Evolutionary conservation across 345 rosid species (phyloP).

Genomic region (Cardamine resedifolia): DNA sequence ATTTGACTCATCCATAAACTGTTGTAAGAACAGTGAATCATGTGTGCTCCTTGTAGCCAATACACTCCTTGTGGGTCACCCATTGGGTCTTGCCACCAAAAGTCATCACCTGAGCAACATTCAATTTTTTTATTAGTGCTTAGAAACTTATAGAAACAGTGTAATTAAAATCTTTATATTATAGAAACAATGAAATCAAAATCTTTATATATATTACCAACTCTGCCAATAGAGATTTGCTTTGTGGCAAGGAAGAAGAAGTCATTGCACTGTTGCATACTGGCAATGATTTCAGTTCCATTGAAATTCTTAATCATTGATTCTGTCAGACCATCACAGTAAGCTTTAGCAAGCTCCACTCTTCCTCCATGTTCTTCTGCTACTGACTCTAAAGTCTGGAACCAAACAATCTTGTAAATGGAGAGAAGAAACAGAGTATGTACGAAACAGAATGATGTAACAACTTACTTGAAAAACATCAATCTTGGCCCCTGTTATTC

Average conservation of each 20-base stretch:
- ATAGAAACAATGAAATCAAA: neutral
- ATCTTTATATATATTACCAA: constrained; percentile 44
- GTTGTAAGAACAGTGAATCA: constrained; percentile 91
- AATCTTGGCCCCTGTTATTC: constrained; percentile 76
- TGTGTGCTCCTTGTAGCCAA: constrained; percentile 91
- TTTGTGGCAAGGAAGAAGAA: constrained; percentile 84
- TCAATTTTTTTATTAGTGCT: neutral
- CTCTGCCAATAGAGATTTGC: constrained; percentile 86
- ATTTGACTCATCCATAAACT: constrained; percentile 94
- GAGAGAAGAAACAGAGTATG: neutral
- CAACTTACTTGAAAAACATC: constrained; percentile 81
- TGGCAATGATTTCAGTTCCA: constrained; percentile 68
- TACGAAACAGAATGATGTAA: neutral
- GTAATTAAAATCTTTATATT: too few relatives aligned
- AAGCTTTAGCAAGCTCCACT: constrained; percentile 71
- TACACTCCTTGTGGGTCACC: constrained; percentile 89
- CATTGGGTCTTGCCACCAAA: constrained; percentile 91
- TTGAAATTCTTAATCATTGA: constrained; percentile 77
- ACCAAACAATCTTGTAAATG: neutral
- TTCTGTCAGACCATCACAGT: constrained; percentile 58
- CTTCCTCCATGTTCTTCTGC: constrained; percentile 81
- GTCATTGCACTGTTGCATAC: constrained; percentile 96
- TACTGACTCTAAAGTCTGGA: constrained; percentile 66
- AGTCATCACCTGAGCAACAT: constrained; percentile 68
- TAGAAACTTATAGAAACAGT: too few relatives aligned